Base-by-base conservation (phyloP, 441 rosid species). In the Macaranga tanarius region DNA sequence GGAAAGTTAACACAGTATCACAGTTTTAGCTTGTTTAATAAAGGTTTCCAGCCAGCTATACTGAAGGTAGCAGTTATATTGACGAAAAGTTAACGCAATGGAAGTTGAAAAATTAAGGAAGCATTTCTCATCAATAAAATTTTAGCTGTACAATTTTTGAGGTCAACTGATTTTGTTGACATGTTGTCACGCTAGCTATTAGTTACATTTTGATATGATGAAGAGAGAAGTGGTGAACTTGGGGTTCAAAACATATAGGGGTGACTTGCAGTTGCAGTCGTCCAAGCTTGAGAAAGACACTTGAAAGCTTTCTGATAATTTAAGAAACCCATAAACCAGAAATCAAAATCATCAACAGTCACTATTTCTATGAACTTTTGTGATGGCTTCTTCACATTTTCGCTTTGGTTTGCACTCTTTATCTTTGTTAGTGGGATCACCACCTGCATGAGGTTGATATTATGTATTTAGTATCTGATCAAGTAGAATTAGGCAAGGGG, bases 261-360 rank as follows among this genome's bases (percentile, higher is more conserved):
- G 71, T 68, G 40, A 56, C 68, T 28, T n/a, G 28, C 11, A 16
- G 22, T 11, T 57, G 31, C 16, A 3, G 31, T 23, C 55, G 47
- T 65, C 69, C 40, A 20, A 50, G 67, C 52, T 68, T 73, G 79
- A 66, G 85, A 78, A 79, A 90, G 82, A 15, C 58, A 71, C 10
- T 62, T 79, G 62, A 84, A 76, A 73, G 92, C 85, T 83, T 89
- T 86, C 75, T 87, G 82, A 75, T 83, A 81, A 50, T 84, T 89
- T 40, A 89, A 75, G 83, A 90, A 89, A 19, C 96, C 96, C 94
- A 88, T 86, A 65, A 92, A 89, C 96, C 96, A 92, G 88, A 92
- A 92, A 50, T 90, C 94, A 69, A 84, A 89, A 48, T 84, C 74
- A 74, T 90, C 94, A 7, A 72, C 77, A 0, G 96, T 90, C 0